Conservation (phyloP, 2,329 filamentous ascomycete species). For the Gnomoniopsis sp. region DNA sequence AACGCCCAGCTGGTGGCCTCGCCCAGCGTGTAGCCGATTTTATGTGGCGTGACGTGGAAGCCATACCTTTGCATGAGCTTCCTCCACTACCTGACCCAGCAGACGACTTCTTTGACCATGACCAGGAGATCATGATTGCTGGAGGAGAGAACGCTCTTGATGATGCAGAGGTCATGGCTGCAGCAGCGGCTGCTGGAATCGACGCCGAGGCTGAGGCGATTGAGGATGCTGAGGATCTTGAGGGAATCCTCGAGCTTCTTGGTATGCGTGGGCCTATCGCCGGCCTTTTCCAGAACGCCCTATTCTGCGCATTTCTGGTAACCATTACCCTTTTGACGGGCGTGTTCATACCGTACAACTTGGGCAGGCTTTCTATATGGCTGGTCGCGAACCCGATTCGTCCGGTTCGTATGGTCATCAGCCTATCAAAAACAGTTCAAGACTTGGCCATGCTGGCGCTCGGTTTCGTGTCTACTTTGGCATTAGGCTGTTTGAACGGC, state of each 20-base stretch:
- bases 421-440: constrained; percentile 73
- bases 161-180: constrained; percentile 59
- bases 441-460: constrained; percentile 67
- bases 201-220: constrained; percentile 74
- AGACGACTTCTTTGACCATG: constrained; percentile 33
- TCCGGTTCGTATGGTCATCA: constrained; percentile 69
- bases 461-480: constrained; percentile 47
- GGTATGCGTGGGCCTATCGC: constrained; percentile 93
- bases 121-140: constrained; percentile 27
- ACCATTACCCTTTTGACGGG: constrained; percentile 81
- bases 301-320: constrained; percentile 90
- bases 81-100: constrained; percentile 37
- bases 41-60: constrained; percentile 58
- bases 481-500: constrained; percentile 34
- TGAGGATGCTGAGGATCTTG: constrained; percentile 88
- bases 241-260: constrained; percentile 92
- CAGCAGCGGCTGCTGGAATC: constrained; percentile 63
- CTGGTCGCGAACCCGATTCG: constrained; percentile 76
- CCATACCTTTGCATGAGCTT: constrained; percentile 50
- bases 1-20: constrained; percentile 34
- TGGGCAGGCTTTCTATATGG: constrained; percentile 80
- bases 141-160: constrained; percentile 31
- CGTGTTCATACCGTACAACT: constrained; percentile 87
- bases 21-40: constrained; percentile 51
- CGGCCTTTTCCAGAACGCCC: constrained; percentile 87